phyloP scores from a whole-genome alignment of 306 rosid genomes.

The Myrica gale region DNA sequence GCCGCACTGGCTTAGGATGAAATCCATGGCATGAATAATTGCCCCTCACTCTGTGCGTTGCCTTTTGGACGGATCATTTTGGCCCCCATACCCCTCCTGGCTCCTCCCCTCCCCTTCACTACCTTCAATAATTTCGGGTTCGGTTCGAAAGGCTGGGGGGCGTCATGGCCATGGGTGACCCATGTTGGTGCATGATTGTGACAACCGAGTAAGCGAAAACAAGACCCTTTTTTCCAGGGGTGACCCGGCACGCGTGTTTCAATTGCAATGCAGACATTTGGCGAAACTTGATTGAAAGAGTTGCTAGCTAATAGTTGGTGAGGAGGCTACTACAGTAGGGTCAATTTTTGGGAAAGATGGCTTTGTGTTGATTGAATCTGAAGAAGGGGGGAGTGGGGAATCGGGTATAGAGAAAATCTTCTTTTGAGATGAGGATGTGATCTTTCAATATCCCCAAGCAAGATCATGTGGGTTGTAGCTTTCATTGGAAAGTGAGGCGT shows the following conservation, averaged over 20 bases:
- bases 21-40: conserved; percentile 69
- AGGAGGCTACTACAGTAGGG: conserved; percentile 32
- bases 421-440: conserved; percentile 41
- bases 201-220: conserved; percentile 42
- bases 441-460: conserved; percentile 65
- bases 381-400: conserved; percentile 5
- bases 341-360: conserved; percentile 17
- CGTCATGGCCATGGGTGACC: conserved; percentile 40
- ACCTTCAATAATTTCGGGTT: conserved; percentile 47
- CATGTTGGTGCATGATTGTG: conserved; percentile 59
- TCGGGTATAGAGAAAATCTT: conserved; percentile 31
- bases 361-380: conserved; percentile 30
- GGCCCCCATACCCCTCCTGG: conserved; percentile 34
- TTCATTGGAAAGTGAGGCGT: conserved; percentile 58
- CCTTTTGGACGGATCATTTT: conserved; percentile 50
- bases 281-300: background rate
- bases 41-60: conserved; percentile 56
- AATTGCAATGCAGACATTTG: background rate
- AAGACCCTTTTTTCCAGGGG: conserved; percentile 19
- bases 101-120: conserved; percentile 21
- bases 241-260: conserved; percentile 34
- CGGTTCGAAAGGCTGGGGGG: conserved; percentile 45
- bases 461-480: conserved; percentile 69
- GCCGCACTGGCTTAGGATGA: conserved; percentile 39
- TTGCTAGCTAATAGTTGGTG: conserved; percentile 32